A percentile compares a stretch with the other conserved stretches of the same genome.
Conservation (phyloP, 352 stramenopile species). For the Aphanomyces astaci region DNA sequence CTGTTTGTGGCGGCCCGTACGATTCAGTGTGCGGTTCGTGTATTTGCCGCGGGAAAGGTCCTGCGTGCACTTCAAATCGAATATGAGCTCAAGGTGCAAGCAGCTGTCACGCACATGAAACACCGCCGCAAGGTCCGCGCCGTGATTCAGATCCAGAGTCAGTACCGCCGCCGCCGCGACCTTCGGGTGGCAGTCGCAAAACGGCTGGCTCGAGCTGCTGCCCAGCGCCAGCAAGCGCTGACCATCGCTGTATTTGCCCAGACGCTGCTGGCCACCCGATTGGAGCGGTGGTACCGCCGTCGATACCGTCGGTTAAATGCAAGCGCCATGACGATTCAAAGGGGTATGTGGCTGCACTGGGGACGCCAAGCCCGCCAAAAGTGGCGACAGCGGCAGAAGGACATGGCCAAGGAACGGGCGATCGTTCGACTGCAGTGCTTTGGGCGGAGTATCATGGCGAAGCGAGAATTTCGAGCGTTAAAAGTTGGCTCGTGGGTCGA, state of each 20-base stretch:
- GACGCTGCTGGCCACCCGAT: neutral
- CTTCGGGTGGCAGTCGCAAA: conserved; percentile 11
- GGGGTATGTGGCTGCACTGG: conserved; percentile 5
- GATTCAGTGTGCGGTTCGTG: conserved; percentile 7
- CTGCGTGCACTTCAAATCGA: conserved; percentile 5
- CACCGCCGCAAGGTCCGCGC: conserved; percentile 16
- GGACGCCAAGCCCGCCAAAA: neutral
- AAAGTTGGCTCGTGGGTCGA: conserved; percentile 41
- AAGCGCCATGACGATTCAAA: conserved; percentile 22
- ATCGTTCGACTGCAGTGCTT: conserved; percentile 16
- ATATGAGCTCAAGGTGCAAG: conserved; percentile 15
- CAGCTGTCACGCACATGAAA: conserved; percentile 14
- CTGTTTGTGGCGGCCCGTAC: neutral
- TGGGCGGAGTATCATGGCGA: conserved; percentile 2
- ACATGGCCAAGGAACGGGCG: neutral
- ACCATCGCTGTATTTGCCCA: neutral
- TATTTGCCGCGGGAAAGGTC: neutral
- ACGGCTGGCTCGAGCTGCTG: neutral
- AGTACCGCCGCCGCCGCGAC: conserved; percentile 25
- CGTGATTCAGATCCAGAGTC: conserved; percentile 32
- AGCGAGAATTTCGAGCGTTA: neutral
- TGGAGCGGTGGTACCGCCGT: neutral
- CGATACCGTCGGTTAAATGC: neutral
- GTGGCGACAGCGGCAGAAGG: neutral
- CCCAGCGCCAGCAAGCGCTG: neutral